Evolutionary conservation across 2,329 filamentous ascomycete species (phyloP).

Genomic region (Aspergillus piperis): DNA sequence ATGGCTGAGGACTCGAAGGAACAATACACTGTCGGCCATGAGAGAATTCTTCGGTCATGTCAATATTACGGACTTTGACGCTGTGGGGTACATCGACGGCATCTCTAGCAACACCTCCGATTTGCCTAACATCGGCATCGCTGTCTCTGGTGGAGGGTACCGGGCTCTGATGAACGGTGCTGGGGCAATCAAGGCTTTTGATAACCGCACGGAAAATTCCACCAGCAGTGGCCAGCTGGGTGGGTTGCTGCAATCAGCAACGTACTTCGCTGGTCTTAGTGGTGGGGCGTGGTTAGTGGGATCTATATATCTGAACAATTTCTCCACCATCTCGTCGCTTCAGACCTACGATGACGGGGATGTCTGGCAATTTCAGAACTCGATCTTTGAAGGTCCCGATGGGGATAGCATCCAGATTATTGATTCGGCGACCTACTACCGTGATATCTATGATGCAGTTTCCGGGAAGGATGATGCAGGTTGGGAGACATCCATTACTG

Average conservation of each 20-base stretch:
- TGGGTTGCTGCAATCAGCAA: conserved; percentile 76
- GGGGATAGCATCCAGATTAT: conserved; percentile 41
- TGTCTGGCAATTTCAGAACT: conserved; percentile 35
- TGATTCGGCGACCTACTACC: conserved; percentile 63
- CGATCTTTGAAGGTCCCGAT: conserved; percentile 52
- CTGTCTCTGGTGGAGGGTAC: conserved; percentile 82
- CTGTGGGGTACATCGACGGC: conserved; percentile 67
- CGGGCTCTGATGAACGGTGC: conserved; percentile 81
- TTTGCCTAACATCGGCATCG: conserved; percentile 71
- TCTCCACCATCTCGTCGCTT: conserved; percentile 58
- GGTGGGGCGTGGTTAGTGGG: conserved; percentile 84
- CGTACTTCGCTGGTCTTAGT: conserved; percentile 78
- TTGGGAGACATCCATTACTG: conserved; percentile 73
- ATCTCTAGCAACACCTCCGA: conserved; percentile 57
- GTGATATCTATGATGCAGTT: conserved; percentile 60
- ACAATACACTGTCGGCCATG: conserved; percentile 73
- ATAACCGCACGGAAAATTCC: conserved; percentile 66
- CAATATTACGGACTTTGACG: conserved; percentile 77
- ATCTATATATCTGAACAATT: conserved; percentile 78
- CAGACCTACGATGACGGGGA: conserved; percentile 24
- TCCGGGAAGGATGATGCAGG: conserved; percentile 63
- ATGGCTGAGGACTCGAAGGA: conserved; percentile 73
- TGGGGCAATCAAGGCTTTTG: conserved; percentile 76
- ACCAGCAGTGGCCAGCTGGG: conserved; percentile 69
- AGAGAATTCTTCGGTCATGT: conserved; percentile 69